Base-by-base conservation (phyloP, 305 asterid species). In the Fraxinus latifolia region DNA sequence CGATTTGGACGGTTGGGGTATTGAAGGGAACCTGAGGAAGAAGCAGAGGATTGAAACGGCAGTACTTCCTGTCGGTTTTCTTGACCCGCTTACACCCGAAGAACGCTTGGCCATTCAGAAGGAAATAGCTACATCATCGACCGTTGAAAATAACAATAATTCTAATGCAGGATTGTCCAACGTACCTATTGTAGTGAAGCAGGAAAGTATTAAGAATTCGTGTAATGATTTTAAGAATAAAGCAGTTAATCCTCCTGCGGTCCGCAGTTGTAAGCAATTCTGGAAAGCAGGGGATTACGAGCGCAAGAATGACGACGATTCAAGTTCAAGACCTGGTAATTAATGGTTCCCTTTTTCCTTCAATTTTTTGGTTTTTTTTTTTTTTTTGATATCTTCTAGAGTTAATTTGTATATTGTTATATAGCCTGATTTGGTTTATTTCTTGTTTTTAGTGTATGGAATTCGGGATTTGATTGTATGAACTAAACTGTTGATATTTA, bases 201-300 rank as follows among this genome's bases (percentile, higher is more conserved):
- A 29, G 50, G 87, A 81, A 29, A 14, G 29, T 4, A 74, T 23
- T 39, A 67, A 32, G 25, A 17, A 32, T 21, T 60, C 37, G 70
- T 32, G 58, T 5, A 72, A 65, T 1, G 75, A 31, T 76, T 68
- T 17, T 4, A 74, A 37, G 47, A 23, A 73, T 67, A 32, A 33
- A 17, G 78, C 55, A 65, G 65, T 42, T 11, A 78, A 58, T 71
- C 0, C 83, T 9, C 34, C 81, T 34, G 77, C 68, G 36, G 1
- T 31, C 62, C 55, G 82, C 29, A 72, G 81, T 23, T 83, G 84
- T 76, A 92, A 80, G 78, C 97, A 92, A 90, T 94, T 94, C 72
- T 92, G 96, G 98, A 92, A 91, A 80, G 98, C 96, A 39, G 96
- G 98, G 7, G 94, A 93, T 60, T 93, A 90, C 82, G 92, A 87